Percentiles rank a stretch among this genome's conserved stretches.
These are phyloP conservation scores for Kluyveromyces lactis DNA, from an alignment of 805 yeast genomes.

Conservation along the genomic window DNA sequence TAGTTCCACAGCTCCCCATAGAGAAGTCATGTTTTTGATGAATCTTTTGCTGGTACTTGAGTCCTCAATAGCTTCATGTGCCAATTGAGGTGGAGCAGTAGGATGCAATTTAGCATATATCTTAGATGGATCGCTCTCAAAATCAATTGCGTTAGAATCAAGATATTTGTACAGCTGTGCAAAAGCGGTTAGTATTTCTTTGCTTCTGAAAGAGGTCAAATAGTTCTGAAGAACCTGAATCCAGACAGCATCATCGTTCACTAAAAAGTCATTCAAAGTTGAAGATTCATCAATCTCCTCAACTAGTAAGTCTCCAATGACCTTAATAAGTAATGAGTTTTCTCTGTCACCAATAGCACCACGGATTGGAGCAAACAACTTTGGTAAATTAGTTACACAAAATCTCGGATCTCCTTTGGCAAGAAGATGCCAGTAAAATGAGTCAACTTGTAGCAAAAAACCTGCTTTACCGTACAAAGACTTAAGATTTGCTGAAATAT, in stretches of 20 bases:
- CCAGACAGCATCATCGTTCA: constrained; percentile 32
- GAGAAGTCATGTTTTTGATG: constrained; percentile 60
- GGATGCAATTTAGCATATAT: constrained; percentile 40
- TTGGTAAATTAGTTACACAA: constrained; percentile 22
- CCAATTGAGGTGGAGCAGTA: constrained; percentile 34
- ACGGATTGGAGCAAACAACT: constrained; percentile 24
- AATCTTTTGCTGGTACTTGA: constrained; percentile 62
- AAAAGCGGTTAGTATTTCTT: constrained; percentile 25
- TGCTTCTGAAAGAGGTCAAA: constrained; percentile 32
- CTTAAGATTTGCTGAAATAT: constrained; percentile 11
- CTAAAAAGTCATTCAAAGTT: constrained; percentile 19
- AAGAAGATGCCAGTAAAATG: constrained; percentile 56
- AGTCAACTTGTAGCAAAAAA: constrained; percentile 77
- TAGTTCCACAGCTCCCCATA: constrained; percentile 64
- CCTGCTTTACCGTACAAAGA: constrained; percentile 61
- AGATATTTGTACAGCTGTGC: constrained; percentile 32
- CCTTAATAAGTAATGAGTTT: constrained; percentile 54
- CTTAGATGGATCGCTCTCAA: constrained; percentile 72
- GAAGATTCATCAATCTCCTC: constrained; percentile 29
- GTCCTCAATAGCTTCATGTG: constrained; percentile 71
- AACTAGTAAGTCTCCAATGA: constrained; percentile 42
- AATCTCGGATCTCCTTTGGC: constrained; percentile 32
- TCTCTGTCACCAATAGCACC: constrained; percentile 43
- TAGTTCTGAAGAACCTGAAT: constrained; percentile 34
- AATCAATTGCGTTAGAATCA: constrained; percentile 37